Base-by-base conservation (phyloP, 1,139 yeast genomes). In the Zygosaccharomyces pseudobailii region DNA sequence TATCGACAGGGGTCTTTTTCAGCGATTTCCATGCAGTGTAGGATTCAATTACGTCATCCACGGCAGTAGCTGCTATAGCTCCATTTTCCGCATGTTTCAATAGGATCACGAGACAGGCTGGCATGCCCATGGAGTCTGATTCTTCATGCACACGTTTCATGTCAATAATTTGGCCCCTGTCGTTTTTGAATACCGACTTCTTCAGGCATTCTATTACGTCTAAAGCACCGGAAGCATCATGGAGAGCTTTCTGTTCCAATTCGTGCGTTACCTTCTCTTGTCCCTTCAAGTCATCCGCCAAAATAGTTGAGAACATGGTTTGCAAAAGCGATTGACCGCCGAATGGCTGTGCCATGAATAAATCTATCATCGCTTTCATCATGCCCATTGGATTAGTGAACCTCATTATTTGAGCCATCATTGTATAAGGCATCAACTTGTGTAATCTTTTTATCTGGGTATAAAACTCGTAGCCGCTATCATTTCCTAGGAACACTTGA, bases 361-460 rank as follows among this genome's bases (percentile, higher is more conserved):
- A 64, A 59, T 88, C 96, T 28, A 89, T 75, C 58, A 89, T 70
- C 23, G 85, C 80, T 48, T 89, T 84, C 69, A 87, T 79, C 34
- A 90, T 81, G 43, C 85, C 79, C 67, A 88, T 80, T 3, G 97
- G 97, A 61, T 90, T 90, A 1, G 97, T 87, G 54, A 83, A 82
- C 57, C 80, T 75, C 55, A 90, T 67, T 28, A 90, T 83, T 17
- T 87, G 87, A 43, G 83, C 82, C 65, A 89, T 78, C 40, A 89
- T 62, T 1, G 76, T 71, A 62, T 89, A 89, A 0, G 97, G 97
- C 68, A 89, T 79, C 50, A 87, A 62, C 30, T 74, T 68, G 66
- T 90, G 96, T 42, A 90, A 70, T 50, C 82, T 78, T 51, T 78
- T 78, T 27, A 86, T 72, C 60, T 87, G 88, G 6, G 76, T 74